phyloP scores from a whole-genome alignment of 495 filamentous ascomycete genomes.

The Chlorociboria aeruginascens region DNA sequence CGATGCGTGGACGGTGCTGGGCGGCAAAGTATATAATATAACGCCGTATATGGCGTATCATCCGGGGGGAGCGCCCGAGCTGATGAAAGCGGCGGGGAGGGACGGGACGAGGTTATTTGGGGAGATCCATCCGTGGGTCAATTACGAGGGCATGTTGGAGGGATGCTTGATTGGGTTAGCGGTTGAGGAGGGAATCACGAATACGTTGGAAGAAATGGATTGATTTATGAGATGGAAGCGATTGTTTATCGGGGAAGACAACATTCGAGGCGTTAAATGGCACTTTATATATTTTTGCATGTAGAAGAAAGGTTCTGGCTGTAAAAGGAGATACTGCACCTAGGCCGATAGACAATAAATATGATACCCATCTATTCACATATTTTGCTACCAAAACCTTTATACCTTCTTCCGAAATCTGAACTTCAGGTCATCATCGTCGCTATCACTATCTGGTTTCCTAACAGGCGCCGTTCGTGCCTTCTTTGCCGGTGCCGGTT shows the following conservation, averaged over 20 bases:
- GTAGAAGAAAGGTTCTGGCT: not conserved
- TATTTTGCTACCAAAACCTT: not conserved
- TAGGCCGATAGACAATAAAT: slow-evolving; percentile 5
- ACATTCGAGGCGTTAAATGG: not conserved
- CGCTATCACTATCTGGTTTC: slow-evolving; percentile 23
- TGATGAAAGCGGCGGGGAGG: slow-evolving; percentile 68
- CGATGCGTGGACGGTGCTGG: slow-evolving; percentile 80
- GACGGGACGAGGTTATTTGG: slow-evolving; percentile 73
- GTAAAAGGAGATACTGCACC: not conserved
- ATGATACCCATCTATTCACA: slow-evolving; percentile 12
- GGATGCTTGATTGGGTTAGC: slow-evolving; percentile 77
- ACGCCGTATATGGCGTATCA: slow-evolving; percentile 83
- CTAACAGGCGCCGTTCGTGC: not conserved
- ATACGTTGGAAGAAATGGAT: slow-evolving; percentile 57
- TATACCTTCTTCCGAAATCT: slow-evolving; percentile 24
- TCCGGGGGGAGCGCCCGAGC: slow-evolving; percentile 78
- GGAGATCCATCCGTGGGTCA: slow-evolving; percentile 96
- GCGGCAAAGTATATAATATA: slow-evolving; percentile 87
- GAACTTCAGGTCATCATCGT: slow-evolving; percentile 41
- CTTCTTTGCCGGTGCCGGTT: slow-evolving; percentile 20
- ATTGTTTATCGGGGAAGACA: not conserved
- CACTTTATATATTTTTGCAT: too few relatives aligned
- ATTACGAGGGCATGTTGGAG: slow-evolving; percentile 86
- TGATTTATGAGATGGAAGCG: slow-evolving; percentile 18
- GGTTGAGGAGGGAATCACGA: slow-evolving; percentile 60